Base-by-base conservation (phyloP, 305 asterid species). In the Andrographis paniculata region DNA sequence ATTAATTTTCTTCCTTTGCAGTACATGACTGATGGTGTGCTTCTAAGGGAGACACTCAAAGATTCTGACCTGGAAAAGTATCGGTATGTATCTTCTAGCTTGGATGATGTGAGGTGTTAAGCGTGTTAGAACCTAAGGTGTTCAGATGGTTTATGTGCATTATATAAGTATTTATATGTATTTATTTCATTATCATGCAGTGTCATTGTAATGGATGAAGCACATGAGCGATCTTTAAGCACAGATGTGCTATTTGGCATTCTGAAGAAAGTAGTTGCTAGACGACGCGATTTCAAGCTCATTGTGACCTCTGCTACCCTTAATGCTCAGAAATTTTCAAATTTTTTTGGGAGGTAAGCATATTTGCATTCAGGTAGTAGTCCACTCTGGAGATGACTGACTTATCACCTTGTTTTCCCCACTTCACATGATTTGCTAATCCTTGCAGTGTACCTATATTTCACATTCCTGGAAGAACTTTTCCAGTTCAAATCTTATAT, bases 11-110 rank as follows among this genome's bases (percentile, higher is more conserved):
- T 40, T 47, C 17, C 35, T 49, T 60, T 71, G 72, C 80, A 92
- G 99, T 92, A 92, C 74, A 92, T 92, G 99, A 92, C 97, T 54
- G 99, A 92, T 75, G 99, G 99, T 45, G 99, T 92, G 68, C 94
- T 92, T 71, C 79, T 87, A 55, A 76, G 93, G 48, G 99, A 92
- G 91, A 87, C 97, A 2, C 64, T 92, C 42, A 87, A 81, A 67
- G 99, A 92, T 74, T 71, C 95, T 21, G 99, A 92, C 67, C 79
- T 92, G 53, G 97, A 87, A 30, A 92, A 87, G 59, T 87, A 92
- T 47, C 85, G 95, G 99, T 84, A 79, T n/a, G 67, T 20, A 24
- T 61, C 57, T 47, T 51, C 38, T 54, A 15, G 39, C 41, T 53
- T 11, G 10, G 39, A 22, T 46, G 23, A 24, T 22, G 39, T 16